Base-by-base conservation (phyloP, 495 filamentous ascomycete genomes). In the Neurospora terricola region DNA sequence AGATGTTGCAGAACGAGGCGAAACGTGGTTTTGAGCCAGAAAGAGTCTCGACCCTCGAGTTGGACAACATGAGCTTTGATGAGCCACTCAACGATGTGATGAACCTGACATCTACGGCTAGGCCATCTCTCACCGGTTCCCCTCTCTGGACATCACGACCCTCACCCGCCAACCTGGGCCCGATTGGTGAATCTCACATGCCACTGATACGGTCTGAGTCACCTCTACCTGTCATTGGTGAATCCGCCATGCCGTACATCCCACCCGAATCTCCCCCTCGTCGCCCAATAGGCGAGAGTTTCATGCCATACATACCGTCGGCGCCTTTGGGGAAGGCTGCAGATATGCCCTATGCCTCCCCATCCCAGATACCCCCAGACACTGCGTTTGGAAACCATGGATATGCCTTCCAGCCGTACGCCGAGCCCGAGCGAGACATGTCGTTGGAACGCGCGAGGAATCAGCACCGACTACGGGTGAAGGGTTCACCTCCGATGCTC, bases 401-500 rank as follows among this genome's bases (percentile, higher is more conserved):
- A 73, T 37, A 77, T 48, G 69, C 79, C 73, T 78, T 76, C 76
- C 40, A 75, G 62, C 38, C 79, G 40, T 81, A 84, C 74, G 77
- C 78, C 45, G 72, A 82, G 73, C 54, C 54, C 23, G 73, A 85
- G 79, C 76, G 78, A 70, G 80, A 78, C 83, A 86, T 79, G 76
- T 78, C 73, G 76, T 86, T 79, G 38, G 77, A 82, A 43, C 54
- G 79, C 45, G 76, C 80, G 54, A 73, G 82, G 76, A 75, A 78
- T 71, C 71, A 78, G 73, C 78, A 81, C 68, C 77, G 80, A 38
- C 62, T 77, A 85, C 48, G 80, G 80, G 70, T 80, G 78, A 78
- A 74, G 36, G 72, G 88, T 86, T 86, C 89, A 81, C 94, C 94
- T 21, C 94, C 94, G 3, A 95, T 97, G 93, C 88, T 96, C 8